These are phyloP conservation scores for Termitomyces sp. DNA, from an alignment of 768 basidiomycete genomes.

Conservation along the genomic window DNA sequence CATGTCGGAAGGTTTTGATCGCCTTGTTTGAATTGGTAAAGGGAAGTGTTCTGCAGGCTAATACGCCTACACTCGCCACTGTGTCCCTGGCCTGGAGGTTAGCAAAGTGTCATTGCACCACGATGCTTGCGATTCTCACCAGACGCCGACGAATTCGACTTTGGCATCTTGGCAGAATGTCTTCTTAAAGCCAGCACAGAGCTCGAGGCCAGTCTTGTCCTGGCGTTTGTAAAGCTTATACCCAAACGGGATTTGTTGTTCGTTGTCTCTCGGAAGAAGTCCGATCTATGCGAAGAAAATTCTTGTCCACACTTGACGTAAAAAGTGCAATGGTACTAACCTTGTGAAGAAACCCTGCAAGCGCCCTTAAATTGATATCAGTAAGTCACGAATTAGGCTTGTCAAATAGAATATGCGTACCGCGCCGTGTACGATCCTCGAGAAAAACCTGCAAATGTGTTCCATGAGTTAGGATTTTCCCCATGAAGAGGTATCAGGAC, in stretches of 20 bases:
- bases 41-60: constrained; percentile 56
- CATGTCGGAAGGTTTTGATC: constrained; percentile 73
- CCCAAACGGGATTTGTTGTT: constrained; percentile 67
- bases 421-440: constrained; percentile 46
- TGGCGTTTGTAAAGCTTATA: constrained; percentile 63
- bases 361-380: constrained; percentile 38
- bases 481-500: constrained; percentile 8
- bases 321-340: constrained; percentile 23
- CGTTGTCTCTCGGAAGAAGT: constrained; percentile 60
- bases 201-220: constrained; percentile 33
- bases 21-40: constrained; percentile 58
- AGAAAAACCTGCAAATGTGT: constrained; percentile 55
- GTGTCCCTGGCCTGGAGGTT: constrained; percentile 59
- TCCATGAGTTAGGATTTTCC: neutral
- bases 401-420: constrained; percentile 11
- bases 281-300: constrained; percentile 46
- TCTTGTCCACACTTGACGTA: neutral
- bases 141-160: constrained; percentile 78
- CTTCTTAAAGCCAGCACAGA: constrained; percentile 65
- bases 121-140: constrained; percentile 34
- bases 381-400: neutral
- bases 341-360: constrained; percentile 73
- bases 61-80: constrained; percentile 66
- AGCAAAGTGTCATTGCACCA: neutral
- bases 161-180: constrained; percentile 64